phyloP scores from a whole-genome alignment of 2,329 filamentous ascomycete genomes.

The Fusarium sp. region DNA sequence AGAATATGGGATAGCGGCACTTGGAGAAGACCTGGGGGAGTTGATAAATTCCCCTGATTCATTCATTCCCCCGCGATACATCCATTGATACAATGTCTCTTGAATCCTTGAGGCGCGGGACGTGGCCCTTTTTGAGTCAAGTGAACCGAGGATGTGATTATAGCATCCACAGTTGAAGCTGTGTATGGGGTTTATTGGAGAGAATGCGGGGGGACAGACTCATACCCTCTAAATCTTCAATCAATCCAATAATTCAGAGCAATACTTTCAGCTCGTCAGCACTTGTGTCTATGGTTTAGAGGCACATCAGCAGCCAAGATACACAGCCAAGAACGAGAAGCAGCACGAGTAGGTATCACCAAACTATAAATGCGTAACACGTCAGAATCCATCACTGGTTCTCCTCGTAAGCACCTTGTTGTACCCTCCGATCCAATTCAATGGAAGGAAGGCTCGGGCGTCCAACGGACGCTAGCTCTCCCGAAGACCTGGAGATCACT shows the following conservation, averaged over 20 bases:
- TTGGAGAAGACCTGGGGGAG: constrained; percentile 7
- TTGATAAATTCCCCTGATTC: not conserved
- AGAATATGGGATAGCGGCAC: constrained; percentile 27
- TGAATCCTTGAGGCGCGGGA: constrained; percentile 7
- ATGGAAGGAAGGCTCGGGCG: not conserved
- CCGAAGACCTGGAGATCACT: constrained; percentile 15
- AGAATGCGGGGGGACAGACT: not conserved
- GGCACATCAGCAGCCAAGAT: constrained; percentile 15
- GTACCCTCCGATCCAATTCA: not conserved
- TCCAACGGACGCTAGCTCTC: constrained; percentile 17
- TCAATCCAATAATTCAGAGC: not conserved
- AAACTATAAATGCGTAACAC: constrained; percentile 13
- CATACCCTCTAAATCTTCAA: not conserved
- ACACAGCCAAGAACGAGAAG: constrained; percentile 6
- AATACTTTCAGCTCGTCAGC: constrained; percentile 21
- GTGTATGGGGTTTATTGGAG: not conserved
- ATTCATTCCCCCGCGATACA: constrained; percentile 6
- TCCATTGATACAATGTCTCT: not conserved
- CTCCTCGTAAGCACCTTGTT: constrained; percentile 31
- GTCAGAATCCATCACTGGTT: not conserved
- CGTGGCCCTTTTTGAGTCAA: constrained; percentile 28
- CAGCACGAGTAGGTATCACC: constrained; percentile 5
- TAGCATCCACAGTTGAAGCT: constrained; percentile 5
- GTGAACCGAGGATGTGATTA: constrained; percentile 37
- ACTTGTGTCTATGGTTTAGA: constrained; percentile 11